Percentiles rank a stretch among this genome's conserved stretches.
Conservation (phyloP, 2,329 filamentous ascomycete genomes). For the Penicillium sumatraense region DNA sequence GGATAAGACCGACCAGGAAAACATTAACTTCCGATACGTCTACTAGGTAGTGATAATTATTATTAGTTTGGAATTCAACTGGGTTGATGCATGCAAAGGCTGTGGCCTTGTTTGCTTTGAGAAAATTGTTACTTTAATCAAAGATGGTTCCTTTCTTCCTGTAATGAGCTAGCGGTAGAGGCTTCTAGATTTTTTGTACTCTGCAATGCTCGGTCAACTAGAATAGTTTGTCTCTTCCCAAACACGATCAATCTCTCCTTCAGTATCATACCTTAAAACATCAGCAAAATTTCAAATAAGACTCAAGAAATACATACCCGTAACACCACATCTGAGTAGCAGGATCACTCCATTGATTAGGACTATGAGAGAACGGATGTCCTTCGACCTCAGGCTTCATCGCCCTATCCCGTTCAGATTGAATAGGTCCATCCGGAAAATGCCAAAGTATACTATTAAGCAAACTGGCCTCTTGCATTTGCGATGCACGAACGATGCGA, state of each 20-base stretch:
- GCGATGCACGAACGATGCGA: conserved; percentile 26
- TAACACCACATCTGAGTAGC: conserved; percentile 49
- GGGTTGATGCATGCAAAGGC: not conserved
- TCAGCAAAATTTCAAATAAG: not conserved
- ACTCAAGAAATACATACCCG: not conserved
- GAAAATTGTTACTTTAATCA: no score
- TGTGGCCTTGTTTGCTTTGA: no score
- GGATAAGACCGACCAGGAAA: conserved; percentile 67
- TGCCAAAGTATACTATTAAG: conserved; percentile 56
- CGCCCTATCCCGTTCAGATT: conserved; percentile 47
- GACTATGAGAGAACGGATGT: conserved; percentile 40
- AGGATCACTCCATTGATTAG: conserved; percentile 56
- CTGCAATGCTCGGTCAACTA: not conserved
- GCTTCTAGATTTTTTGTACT: no score
- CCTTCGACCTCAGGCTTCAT: conserved; percentile 49
- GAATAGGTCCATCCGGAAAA: conserved; percentile 48
- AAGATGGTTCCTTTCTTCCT: no score
- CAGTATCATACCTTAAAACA: not conserved
- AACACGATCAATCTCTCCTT: not conserved
- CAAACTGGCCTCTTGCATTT: conserved; percentile 51
- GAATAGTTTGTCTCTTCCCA: not conserved
- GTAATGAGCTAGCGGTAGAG: no score
- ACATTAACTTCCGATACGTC: conserved; percentile 64
- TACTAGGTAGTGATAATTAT: conserved; percentile 35
- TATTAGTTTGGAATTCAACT: not conserved